Base-by-base conservation (phyloP, 352 stramenopile species). In the Aphanomyces stellatus region DNA sequence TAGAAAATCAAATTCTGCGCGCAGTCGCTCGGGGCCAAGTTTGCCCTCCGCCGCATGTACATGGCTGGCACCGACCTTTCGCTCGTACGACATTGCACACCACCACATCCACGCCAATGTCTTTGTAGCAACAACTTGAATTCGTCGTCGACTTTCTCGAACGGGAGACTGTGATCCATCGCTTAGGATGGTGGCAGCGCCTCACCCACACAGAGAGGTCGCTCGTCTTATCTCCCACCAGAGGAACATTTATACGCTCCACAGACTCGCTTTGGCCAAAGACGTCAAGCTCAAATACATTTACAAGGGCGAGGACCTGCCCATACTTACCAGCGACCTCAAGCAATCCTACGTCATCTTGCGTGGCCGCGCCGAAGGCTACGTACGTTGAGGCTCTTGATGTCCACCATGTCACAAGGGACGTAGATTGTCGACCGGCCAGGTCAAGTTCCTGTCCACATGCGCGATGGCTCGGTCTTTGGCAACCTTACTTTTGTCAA, bases 111-210 rank as follows among this genome's bases (percentile, higher is more conserved):
- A 43, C 37, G 17, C 17, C 37, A 8, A 43, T 43, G 30, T 41
- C n/a, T 37, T 30, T 8, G 17, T 65, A 65, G 57, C 57, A 65
- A 65, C 57, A 65, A 65, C 11, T 65, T 5, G 57, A 65, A 46
- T 65, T 65, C 25, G 57, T 65, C 43, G 57, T 65, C 40, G 34
- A 65, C 19, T 65, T 49, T 33, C 30, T 65, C 13, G 27, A 53
- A n/a, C 57, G 34, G 13, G 57, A 65, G 43, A 65, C 57, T 15
- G 22, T 46, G 8, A 51, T 65, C 22, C 43, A 65, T 51, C 57
- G 57, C 7, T 33, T 65, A 25, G 15, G n/a, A 41, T 65, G 57
- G 57, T 65, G 57, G 57, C 57, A 65, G 35, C 57, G 28, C 24
- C 35, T 65, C 19, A 65, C 40, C 4, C 57, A 65, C 35, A 65